Percentiles rank a stretch among this genome's conserved stretches.
Conservation (phyloP, 2,329 filamentous ascomycete species). For the Ophiocordyceps unilateralis region DNA sequence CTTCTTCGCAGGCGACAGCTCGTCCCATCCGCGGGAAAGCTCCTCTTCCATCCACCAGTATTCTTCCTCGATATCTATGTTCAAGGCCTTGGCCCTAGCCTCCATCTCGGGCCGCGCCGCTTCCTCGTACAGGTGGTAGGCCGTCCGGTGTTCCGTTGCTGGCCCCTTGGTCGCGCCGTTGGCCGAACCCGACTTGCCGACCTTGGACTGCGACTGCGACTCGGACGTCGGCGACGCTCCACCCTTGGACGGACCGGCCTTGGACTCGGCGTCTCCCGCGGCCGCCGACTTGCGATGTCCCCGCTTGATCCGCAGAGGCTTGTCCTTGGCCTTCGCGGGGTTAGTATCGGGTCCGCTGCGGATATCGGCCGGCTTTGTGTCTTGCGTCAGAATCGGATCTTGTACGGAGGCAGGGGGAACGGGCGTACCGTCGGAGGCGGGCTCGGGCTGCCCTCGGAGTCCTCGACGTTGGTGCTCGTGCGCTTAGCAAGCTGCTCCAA, state of each 20-base stretch:
- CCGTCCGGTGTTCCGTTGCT: constrained; percentile 24
- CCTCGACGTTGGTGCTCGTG: constrained; percentile 57
- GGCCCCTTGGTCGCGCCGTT: constrained; percentile 24
- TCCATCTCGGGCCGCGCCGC: constrained; percentile 28
- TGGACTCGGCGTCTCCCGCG: constrained; percentile 22
- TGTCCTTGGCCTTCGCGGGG: constrained; percentile 51
- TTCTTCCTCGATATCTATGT: constrained; percentile 18
- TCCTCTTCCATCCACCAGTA: constrained; percentile 23
- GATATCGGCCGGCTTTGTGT: constrained; percentile 14
- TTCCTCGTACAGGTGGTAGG: constrained; percentile 37
- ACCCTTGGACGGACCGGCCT: constrained; percentile 25
- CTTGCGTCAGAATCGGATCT: constrained; percentile 13
- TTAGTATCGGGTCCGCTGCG: constrained; percentile 17
- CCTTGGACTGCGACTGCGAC: constrained; percentile 22
- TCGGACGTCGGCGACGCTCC: constrained; percentile 32
- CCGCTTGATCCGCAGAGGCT: constrained; percentile 58
- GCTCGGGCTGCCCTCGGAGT: constrained; percentile 63
- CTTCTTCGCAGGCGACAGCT: constrained; percentile 29
- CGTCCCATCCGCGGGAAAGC: constrained; percentile 36
- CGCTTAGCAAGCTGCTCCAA: constrained; percentile 57
- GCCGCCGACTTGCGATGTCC: constrained; percentile 46
- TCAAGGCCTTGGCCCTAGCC: constrained; percentile 24
- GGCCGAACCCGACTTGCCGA: constrained; percentile 6
- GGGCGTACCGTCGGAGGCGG: constrained; percentile 56
- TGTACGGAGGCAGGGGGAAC: constrained; percentile 1